Evolutionary conservation across 257 asterid species (phyloP), one percentile per base, ranked within the genome.

Genomic region (Solanum appendiculatum): DNA sequence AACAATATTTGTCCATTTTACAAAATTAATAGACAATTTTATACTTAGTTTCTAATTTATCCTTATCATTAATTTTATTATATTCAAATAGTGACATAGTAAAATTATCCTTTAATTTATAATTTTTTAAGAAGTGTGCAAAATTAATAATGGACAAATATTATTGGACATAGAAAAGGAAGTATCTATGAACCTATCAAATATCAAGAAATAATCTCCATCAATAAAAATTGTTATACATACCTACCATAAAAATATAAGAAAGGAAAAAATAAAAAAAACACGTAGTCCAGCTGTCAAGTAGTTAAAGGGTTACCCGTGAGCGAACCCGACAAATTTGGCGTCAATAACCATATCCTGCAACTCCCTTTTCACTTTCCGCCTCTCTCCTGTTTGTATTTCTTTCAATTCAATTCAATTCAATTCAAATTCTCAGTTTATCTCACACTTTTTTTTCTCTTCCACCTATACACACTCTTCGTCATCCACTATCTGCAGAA

Each of bases 301-400:
- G 10, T 33, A 44, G 14, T 13, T 27, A 85, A 66, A 63, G 63
- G 34, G 58, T 48, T 66, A 48, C 86, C 85, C 66, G 66, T 29
- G 66, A 80, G 66, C 1, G 78, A 54, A 46, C 42, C 85, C 90
- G 88, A 90, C 72, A 51, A 88, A 51, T 27, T 34, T 82, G 91
- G 89, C 91, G 88, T 86, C 48, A 25, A 87, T 87, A 69, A 68
- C 85, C 85, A 83, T 81, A 78, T 86, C 87, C 66, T n/a, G 27
- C 86, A 3, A 21, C 34, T 21, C 82, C 21, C 33, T 25, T 27
- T 48, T 8, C 48, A 18, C 5, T 3, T 66, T 14, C 16, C n/a
- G n/a, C n/a, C 46, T 44, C 15, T 36, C 7, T 1, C 5, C 85
- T 16, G 12, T 2, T 10, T 14, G 3, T 11, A 58, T 82, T 10